phyloP scores from a whole-genome alignment of 73 alveolate genomes.

The Effrenium voratum region DNA sequence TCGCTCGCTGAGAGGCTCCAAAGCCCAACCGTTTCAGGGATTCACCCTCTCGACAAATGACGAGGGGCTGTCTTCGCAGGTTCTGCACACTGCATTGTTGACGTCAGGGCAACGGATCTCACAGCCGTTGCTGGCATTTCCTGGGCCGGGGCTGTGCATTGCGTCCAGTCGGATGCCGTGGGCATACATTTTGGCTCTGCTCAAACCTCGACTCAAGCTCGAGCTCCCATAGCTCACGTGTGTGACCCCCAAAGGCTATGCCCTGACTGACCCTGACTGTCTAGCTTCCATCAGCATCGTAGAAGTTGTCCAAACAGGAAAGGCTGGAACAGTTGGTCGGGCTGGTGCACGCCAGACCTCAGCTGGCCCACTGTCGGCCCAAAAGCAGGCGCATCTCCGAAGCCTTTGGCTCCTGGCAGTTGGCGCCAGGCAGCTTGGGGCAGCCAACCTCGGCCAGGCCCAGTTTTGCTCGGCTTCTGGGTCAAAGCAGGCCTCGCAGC shows the following conservation, averaged over 20 bases:
- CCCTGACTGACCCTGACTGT: not conserved
- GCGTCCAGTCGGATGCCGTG: not conserved
- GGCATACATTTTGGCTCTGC: too few relatives aligned
- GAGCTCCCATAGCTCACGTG: not conserved
- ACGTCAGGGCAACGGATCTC: conserved; percentile 56
- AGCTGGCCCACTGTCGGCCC: too few relatives aligned
- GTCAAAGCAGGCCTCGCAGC: conserved; percentile 89
- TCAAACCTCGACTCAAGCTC: not conserved
- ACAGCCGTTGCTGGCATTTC: conserved; percentile 84
- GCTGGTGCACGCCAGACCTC: conserved; percentile 46
- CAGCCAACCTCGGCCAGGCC: conserved; percentile 42
- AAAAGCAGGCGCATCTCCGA: too few relatives aligned
- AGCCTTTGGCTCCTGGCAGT: not conserved
- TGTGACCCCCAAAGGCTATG: not conserved
- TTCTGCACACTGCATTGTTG: conserved; percentile 63
- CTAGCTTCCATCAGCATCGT: conserved; percentile 60
- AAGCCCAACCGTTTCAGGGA: not conserved
- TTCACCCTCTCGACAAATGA: not conserved
- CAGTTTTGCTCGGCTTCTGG: too few relatives aligned
- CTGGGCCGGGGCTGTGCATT: not conserved
- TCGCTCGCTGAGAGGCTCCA: not conserved
- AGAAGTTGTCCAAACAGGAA: conserved; percentile 38
- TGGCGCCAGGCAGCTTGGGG: conserved; percentile 34
- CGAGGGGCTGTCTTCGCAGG: conserved; percentile 9
- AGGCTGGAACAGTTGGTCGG: conserved; percentile 52